These are phyloP conservation scores for Curvularia eragrostidis DNA, from an alignment of 2,329 filamentous ascomycete genomes.

Conservation along the genomic window DNA sequence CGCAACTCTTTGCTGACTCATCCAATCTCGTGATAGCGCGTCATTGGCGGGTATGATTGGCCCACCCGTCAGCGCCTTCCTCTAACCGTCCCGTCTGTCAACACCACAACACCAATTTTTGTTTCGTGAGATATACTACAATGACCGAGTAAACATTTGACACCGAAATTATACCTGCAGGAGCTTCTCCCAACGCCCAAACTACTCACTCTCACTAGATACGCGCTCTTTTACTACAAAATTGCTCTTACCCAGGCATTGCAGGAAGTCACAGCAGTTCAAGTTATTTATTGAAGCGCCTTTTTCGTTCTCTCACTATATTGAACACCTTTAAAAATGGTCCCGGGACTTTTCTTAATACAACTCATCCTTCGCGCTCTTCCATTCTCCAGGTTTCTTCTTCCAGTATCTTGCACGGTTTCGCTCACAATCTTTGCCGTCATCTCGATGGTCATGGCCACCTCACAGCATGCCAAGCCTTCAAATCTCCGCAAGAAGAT, in stretches of 20 bases:
- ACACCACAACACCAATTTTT: slow-evolving; percentile 7
- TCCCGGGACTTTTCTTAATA: not conserved
- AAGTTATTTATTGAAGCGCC: not conserved
- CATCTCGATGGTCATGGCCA: not conserved
- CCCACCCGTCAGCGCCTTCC: not conserved
- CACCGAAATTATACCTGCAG: not conserved
- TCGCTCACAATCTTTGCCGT: not conserved
- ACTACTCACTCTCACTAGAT: slow-evolving; percentile 18
- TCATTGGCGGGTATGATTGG: slow-evolving; percentile 15
- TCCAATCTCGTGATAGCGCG: slow-evolving; percentile 23
- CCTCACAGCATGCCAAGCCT: not conserved
- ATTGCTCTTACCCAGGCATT: slow-evolving; percentile 24
- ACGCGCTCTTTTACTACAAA: slow-evolving; percentile 16
- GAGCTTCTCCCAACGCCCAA: not conserved
- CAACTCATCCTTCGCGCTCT: slow-evolving; percentile 1
- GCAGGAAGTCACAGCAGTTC: slow-evolving; percentile 11
- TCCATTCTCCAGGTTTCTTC: slow-evolving; percentile 3
- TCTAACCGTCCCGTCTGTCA: slow-evolving; percentile 5
- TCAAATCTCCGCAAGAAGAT: not conserved
- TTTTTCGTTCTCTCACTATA: slow-evolving; percentile 20
- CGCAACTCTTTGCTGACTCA: slow-evolving; percentile 24
- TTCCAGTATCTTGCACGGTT: not conserved
- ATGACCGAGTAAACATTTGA: not conserved
- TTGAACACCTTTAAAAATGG: not conserved
- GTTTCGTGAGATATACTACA: not conserved